phyloP scores from a whole-genome alignment of 345 rosid species.

The Salix suchowensis region DNA sequence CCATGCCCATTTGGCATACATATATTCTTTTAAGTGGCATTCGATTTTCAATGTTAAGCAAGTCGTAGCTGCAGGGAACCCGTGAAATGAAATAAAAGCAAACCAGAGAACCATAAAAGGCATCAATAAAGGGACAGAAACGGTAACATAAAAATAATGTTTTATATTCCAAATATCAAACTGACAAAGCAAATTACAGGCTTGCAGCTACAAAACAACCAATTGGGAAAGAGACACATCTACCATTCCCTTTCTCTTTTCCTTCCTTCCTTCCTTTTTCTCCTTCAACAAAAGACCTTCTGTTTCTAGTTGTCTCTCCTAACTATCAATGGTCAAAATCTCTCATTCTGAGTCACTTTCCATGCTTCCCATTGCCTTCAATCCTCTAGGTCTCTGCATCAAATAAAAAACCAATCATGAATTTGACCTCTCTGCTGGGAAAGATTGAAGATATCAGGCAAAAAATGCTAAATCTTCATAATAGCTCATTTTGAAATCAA shows the following conservation, averaged over 20 bases:
- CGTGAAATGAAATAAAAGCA: not conserved
- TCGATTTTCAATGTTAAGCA: not conserved
- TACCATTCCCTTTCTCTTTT: not conserved
- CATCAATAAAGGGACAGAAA: not conserved
- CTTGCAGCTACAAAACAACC: not conserved
- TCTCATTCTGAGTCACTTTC: constrained; percentile 57
- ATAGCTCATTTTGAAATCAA: not conserved
- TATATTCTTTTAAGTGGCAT: not conserved
- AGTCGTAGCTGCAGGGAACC: not conserved
- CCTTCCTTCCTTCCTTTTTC: not conserved
- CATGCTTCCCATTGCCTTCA: constrained; percentile 69
- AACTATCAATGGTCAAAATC: constrained; percentile 1
- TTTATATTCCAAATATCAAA: not conserved
- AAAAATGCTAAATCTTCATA: not conserved
- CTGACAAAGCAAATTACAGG: not conserved
- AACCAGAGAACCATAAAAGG: not conserved
- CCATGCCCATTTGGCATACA: not conserved
- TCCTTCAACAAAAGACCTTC: not conserved
- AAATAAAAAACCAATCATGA: constrained; percentile 8
- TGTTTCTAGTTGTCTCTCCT: constrained; percentile 1
- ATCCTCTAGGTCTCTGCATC: constrained; percentile 68
- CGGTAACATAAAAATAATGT: not conserved
- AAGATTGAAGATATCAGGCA: no score
- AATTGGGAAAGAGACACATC: not conserved
- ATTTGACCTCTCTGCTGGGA: not conserved